Conservation (phyloP, 106 monocot genomes). For the Ottelia alismoides region DNA sequence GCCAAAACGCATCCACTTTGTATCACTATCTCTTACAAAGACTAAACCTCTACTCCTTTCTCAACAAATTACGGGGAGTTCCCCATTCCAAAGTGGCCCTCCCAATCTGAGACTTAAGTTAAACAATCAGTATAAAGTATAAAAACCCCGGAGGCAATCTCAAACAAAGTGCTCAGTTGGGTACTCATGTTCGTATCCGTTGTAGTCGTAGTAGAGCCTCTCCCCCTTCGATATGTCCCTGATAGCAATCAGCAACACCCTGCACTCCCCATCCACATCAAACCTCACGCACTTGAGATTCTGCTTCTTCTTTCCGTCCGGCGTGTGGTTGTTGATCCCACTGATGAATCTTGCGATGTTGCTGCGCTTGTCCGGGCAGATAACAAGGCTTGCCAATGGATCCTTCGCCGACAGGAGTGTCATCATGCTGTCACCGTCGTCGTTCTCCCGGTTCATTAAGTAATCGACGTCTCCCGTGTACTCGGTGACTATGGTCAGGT, state of each 20-base stretch:
- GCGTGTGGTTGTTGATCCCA: conserved; percentile 82
- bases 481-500: conserved; percentile 79
- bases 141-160: no score
- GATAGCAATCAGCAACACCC: conserved; percentile 62
- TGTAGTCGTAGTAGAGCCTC: conserved; percentile 94
- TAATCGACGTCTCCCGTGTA: conserved; percentile 93
- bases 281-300: conserved; percentile 92
- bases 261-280: conserved; percentile 67
- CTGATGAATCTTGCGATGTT: conserved; percentile 90
- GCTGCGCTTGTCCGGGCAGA: conserved; percentile 81
- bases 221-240: conserved; percentile 81
- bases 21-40: no score
- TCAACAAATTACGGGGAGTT: no score
- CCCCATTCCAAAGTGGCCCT: no score
- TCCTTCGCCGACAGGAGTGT: conserved; percentile 55
- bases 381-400: conserved; percentile 65
- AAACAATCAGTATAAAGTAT: no score
- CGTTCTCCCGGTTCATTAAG: conserved; percentile 57
- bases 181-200: conserved; percentile 87
- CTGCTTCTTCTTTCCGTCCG: conserved; percentile 97
- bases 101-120: no score
- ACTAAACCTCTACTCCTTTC: no score
- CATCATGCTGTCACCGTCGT: conserved; percentile 98
- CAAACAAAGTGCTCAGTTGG: conserved; percentile 95
- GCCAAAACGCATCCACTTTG: no score